phyloP scores from a whole-genome alignment of 164 flowering plant genomes.

The Macadamia integrifolia region DNA sequence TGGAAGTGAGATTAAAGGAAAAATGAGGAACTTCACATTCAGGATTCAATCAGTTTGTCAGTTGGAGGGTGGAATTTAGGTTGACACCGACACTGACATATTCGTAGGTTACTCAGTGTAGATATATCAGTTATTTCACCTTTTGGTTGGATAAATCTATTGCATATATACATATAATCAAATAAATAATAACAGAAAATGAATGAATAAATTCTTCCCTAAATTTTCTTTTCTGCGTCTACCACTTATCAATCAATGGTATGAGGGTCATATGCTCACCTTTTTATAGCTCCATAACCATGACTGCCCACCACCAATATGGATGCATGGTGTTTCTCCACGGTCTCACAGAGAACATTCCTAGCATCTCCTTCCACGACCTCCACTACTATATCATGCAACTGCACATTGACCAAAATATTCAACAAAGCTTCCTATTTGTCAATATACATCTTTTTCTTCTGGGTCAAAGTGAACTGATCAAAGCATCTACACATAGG shows the following conservation, averaged over 20 bases:
- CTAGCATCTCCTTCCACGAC: conserved; percentile 58
- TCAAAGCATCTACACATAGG: too few relatives aligned
- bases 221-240: conserved; percentile 21
- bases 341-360: conserved; percentile 47
- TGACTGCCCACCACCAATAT: conserved; percentile 61
- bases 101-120: not conserved
- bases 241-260: conserved; percentile 42
- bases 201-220: too few relatives aligned
- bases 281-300: conserved; percentile 63
- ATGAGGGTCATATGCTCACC: conserved; percentile 24
- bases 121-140: too few relatives aligned
- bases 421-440: not conserved
- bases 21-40: too few relatives aligned
- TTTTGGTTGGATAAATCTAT: too few relatives aligned
- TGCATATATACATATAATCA: too few relatives aligned
- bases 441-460: too few relatives aligned
- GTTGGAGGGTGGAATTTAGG: too few relatives aligned
- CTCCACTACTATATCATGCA: conserved; percentile 24
- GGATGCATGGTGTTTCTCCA: conserved; percentile 47
- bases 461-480: too few relatives aligned
- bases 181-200: too few relatives aligned
- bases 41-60: not conserved
- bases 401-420: conserved; percentile 22
- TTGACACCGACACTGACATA: too few relatives aligned
- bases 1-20: too few relatives aligned